Base-by-base conservation (phyloP, 163 green algal genomes). In the Chlorella variabilis region DNA sequence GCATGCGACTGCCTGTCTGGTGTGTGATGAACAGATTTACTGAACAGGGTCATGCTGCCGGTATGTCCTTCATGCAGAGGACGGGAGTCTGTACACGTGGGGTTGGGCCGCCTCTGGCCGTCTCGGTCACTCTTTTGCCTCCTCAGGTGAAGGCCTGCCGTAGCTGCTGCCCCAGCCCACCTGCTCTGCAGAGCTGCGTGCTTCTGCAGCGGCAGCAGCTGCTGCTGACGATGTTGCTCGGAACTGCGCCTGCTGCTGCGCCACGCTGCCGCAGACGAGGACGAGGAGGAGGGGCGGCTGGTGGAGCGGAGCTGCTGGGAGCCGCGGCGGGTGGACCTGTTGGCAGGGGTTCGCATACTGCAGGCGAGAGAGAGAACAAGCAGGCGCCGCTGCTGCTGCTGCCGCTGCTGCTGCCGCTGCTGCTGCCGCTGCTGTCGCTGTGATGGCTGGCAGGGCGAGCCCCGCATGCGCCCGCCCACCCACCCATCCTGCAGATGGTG, bases 61-160 rank as follows among this genome's bases (percentile, higher is more conserved):
- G n/a, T 42, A 71, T 36, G 31, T 71, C 5, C 63, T 8, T 33
- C 3, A 6, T 68, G 54, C 74, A 80, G 74, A 80, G 42, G 65
- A 83, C 23, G 51, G 67, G 36, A 54, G 36, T 36, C 23, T 85
- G 23, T 85, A 42, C 45, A 85, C 33, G 4, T 85, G 81, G 74
- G 81, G 81, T 0, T 86, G 73, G 62, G 42, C 74, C 15, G 74
- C 62, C 33, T 21, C 2, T 7, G 74, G 74, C 33, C 34, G 74
- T 0, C 81, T 84, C 33, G 81, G 81, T 3, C 81, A 86, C 76
- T 67, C 71, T 39, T 84, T 84, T 49, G 73, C 80, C 1, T 25
- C 66, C 4, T 54, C 38, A 38, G 71, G 54, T 66, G 31, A 39
- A 42, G 18, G 34, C 18, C 13, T 8, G 54, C 54, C 20, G 18